Conservation (phyloP, 345 rosid genomes). For the Rhodamnia argentea region DNA sequence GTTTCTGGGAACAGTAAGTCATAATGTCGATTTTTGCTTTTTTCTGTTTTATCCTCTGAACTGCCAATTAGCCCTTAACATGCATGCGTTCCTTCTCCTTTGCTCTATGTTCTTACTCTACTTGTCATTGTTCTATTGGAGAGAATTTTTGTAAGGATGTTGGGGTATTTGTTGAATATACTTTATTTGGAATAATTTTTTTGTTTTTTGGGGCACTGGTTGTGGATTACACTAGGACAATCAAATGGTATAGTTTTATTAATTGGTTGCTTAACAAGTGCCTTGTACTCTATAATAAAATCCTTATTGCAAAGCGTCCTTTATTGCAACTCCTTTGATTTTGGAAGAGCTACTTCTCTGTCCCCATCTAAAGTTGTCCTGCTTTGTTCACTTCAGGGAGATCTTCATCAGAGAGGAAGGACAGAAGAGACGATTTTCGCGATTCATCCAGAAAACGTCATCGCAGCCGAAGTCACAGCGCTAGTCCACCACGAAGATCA, state of each 20-base stretch:
- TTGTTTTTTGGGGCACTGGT: neutral
- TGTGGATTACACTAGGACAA: neutral
- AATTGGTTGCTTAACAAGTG: neutral
- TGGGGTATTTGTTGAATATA: neutral
- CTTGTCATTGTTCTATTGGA: neutral
- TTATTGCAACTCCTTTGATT: neutral
- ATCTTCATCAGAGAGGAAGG: conserved; percentile 47
- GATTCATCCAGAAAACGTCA: conserved; percentile 75
- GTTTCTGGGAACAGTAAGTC: conserved; percentile 48
- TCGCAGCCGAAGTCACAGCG: conserved; percentile 55
- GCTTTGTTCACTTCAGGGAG: conserved; percentile 29
- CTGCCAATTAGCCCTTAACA: neutral
- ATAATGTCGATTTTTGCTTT: neutral
- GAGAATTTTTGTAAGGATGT: neutral
- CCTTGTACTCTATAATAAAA: neutral
- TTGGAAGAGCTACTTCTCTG: neutral
- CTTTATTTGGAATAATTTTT: neutral
- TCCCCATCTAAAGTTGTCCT: neutral
- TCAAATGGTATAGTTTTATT: neutral
- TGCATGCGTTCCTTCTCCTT: neutral
- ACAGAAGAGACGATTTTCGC: conserved; percentile 43
- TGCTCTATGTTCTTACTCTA: neutral
- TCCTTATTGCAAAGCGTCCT: neutral
- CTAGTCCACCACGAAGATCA: conserved; percentile 65
- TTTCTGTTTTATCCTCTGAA: neutral